Conservation (phyloP, 1,139 yeast genomes). For the Pneumocystis canis region DNA sequence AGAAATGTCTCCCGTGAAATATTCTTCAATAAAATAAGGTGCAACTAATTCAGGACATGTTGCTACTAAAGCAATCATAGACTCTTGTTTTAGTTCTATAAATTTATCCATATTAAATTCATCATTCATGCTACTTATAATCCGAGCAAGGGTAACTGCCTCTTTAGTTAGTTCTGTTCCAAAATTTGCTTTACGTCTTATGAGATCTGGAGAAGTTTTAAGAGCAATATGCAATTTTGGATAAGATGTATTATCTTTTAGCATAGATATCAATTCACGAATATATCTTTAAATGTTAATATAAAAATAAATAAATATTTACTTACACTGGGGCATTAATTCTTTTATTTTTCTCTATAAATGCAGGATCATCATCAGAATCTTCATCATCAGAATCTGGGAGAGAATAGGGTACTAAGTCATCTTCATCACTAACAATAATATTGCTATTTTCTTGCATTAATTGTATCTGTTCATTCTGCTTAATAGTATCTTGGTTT, state of each 20-base stretch:
- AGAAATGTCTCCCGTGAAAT: not conserved
- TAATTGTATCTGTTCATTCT: not conserved
- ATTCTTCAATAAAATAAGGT: not conserved
- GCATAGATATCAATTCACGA: slow-evolving; percentile 1
- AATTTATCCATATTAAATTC: not conserved
- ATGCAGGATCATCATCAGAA: slow-evolving; percentile 1
- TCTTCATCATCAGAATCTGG: slow-evolving; percentile 1
- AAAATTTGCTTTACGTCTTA: not conserved
- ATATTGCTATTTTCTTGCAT: not conserved
- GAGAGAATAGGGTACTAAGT: not conserved
- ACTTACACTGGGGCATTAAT: not conserved
- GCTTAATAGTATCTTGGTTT: not conserved
- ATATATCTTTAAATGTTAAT: not conserved
- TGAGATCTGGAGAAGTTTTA: not conserved
- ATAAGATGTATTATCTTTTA: not conserved
- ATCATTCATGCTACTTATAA: not conserved
- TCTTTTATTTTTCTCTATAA: not conserved
- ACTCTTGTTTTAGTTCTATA: not conserved
- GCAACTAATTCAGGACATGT: not conserved
- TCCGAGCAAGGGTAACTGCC: not conserved
- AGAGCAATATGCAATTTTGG: not conserved
- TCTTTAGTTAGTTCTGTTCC: not conserved
- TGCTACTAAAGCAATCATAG: not conserved
- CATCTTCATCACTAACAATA: not conserved
- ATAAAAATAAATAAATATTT: not conserved